phyloP scores from a whole-genome alignment of 2,329 filamentous ascomycete species.

The Ophiocordyceps camponoti-floridani region DNA sequence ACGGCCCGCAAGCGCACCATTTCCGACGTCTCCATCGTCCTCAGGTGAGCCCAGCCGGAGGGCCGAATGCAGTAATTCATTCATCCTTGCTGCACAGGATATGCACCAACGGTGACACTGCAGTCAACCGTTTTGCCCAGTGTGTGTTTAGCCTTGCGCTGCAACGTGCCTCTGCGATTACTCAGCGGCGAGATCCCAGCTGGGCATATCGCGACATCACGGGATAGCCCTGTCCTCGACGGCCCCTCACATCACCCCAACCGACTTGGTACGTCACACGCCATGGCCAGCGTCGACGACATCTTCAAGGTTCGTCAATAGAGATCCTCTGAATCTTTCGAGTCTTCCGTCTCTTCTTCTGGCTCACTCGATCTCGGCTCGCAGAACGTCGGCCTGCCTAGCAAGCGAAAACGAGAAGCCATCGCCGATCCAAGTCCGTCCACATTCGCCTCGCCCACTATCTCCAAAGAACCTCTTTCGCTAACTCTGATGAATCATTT shows the following conservation, averaged over 20 bases:
- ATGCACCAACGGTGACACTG: too few species aligned
- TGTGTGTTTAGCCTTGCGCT: neutral
- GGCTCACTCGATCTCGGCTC: neutral
- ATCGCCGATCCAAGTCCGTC: slow-evolving; percentile 42
- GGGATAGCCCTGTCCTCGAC: too few species aligned
- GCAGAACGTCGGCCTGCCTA: slow-evolving; percentile 25
- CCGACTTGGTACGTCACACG: neutral
- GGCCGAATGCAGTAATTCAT: too few species aligned
- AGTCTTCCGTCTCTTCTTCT: neutral
- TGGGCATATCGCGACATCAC: too few species aligned
- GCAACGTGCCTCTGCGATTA: neutral
- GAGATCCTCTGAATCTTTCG: neutral
- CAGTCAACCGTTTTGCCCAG: too few species aligned
- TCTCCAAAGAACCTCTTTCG: neutral
- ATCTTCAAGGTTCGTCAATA: slow-evolving; percentile 29
- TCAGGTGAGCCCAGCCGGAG: too few species aligned
- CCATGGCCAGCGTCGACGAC: slow-evolving; percentile 40
- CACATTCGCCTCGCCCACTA: neutral
- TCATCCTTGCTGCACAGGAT: too few species aligned
- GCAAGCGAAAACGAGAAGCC: slow-evolving; percentile 47
- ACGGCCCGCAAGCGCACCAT: neutral
- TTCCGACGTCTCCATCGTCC: too few species aligned
- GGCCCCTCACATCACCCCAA: neutral
- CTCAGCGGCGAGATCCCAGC: neutral
- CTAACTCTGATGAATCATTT: neutral